Evolutionary conservation across 2,329 filamentous ascomycete species (phyloP).

Genomic region (Gaeumannomyces tritici): DNA sequence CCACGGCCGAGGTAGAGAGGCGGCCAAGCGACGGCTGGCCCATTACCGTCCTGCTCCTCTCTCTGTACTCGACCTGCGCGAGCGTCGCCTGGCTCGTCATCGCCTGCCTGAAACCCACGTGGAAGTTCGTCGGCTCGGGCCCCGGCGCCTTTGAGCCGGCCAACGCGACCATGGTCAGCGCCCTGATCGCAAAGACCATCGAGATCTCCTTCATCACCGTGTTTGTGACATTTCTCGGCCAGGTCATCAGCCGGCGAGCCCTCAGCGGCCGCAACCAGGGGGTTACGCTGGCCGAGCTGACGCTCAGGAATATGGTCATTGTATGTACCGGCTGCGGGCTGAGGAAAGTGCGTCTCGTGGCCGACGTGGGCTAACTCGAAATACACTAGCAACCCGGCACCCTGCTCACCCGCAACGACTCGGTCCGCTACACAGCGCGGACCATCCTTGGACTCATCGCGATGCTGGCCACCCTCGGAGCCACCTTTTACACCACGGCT

Average conservation of each 20-base stretch:
- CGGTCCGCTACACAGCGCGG: conserved; percentile 51
- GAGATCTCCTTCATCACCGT: conserved; percentile 4
- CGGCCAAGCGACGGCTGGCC: not conserved
- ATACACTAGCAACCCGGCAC: conserved; percentile 52
- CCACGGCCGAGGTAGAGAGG: not conserved
- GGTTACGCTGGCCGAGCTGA: conserved; percentile 66
- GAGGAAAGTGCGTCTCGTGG: not conserved
- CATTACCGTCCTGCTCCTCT: conserved; percentile 1
- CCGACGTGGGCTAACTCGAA: not conserved
- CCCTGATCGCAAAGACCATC: conserved; percentile 5
- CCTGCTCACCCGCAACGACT: conserved; percentile 59
- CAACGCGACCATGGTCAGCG: not conserved
- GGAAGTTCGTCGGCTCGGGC: not conserved
- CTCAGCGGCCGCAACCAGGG: conserved; percentile 51
- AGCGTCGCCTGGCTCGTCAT: conserved; percentile 2
- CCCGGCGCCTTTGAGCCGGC: not conserved
- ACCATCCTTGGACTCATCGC: conserved; percentile 57
- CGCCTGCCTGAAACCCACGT: not conserved
- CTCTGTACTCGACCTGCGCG: conserved; percentile 2
- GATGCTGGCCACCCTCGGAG: conserved; percentile 53
- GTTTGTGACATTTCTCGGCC: conserved; percentile 19
- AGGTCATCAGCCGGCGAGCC: conserved; percentile 62
- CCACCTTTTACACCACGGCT: conserved; percentile 68
- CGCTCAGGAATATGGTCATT: conserved; percentile 66
- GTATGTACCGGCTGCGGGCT: conserved; percentile 15